A percentile compares a stretch with the other conserved stretches of the same genome.
These are phyloP conservation scores for Colletotrichum viniferum DNA, from an alignment of 2,329 filamentous ascomycete genomes.

Conservation along the genomic window DNA sequence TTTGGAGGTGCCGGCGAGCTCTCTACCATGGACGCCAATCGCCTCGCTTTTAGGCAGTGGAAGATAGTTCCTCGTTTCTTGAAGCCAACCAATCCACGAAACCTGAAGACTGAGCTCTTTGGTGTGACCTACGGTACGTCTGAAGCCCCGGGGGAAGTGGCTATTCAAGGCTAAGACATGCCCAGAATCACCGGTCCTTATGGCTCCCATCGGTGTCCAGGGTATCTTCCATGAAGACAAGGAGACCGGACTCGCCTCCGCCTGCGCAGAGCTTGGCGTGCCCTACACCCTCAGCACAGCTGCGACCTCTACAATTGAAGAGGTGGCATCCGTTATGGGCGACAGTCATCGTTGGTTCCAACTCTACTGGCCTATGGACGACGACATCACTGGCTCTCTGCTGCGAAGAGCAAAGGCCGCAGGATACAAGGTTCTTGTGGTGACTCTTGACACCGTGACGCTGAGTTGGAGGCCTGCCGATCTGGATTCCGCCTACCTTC, in stretches of 20 bases:
- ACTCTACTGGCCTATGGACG: conserved; percentile 73
- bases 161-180: neutral
- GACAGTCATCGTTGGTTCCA: conserved; percentile 72
- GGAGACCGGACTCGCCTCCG: conserved; percentile 68
- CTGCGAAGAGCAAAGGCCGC: conserved; percentile 63
- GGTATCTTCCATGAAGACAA: conserved; percentile 68
- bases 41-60: conserved; percentile 58
- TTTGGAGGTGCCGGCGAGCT: conserved; percentile 66
- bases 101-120: conserved; percentile 58
- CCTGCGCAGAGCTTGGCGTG: conserved; percentile 62
- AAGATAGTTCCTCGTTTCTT: conserved; percentile 59
- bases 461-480: conserved; percentile 73
- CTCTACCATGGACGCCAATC: conserved; percentile 65
- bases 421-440: conserved; percentile 70
- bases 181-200: conserved; percentile 55
- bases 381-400: conserved; percentile 69
- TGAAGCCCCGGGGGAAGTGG: neutral
- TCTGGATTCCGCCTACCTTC: conserved; percentile 65
- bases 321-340: conserved; percentile 64
- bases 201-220: conserved; percentile 74
- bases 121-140: conserved; percentile 47
- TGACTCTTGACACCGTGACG: conserved; percentile 75
- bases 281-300: conserved; percentile 74
- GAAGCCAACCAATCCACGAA: conserved; percentile 44
- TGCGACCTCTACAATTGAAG: conserved; percentile 66